phyloP scores from a whole-genome alignment of 768 basidiomycete genomes.

The Gloeophyllum trabeum region DNA sequence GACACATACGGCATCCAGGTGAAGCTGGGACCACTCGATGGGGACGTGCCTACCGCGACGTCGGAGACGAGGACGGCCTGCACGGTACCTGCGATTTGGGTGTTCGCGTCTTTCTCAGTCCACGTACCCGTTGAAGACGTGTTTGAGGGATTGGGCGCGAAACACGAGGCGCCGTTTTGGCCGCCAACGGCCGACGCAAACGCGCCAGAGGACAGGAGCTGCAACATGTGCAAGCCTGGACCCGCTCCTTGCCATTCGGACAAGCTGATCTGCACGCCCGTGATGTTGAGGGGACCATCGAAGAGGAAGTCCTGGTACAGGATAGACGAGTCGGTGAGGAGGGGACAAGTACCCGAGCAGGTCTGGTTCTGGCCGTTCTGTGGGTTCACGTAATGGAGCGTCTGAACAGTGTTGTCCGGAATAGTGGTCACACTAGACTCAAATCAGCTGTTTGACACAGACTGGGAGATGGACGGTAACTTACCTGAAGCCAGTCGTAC shows the following conservation, averaged over 20 bases:
- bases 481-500: slow-evolving; percentile 85
- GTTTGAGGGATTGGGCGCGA: slow-evolving; percentile 65
- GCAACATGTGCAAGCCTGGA: slow-evolving; percentile 83
- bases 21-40: slow-evolving; percentile 59
- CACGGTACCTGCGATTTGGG: slow-evolving; percentile 69
- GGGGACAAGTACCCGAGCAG: slow-evolving; percentile 70
- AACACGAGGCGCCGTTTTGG: slow-evolving; percentile 63
- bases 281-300: slow-evolving; percentile 44
- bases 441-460: too few relatives aligned
- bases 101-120: slow-evolving; percentile 50
- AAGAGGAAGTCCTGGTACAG: slow-evolving; percentile 95
- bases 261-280: slow-evolving; percentile 82
- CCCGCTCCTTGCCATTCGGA: slow-evolving; percentile 63
- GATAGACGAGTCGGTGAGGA: slow-evolving; percentile 65
- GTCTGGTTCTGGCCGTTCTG: slow-evolving; percentile 62
- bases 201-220: slow-evolving; percentile 86
- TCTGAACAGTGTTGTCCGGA: slow-evolving; percentile 78
- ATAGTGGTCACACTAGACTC: slow-evolving; percentile 81
- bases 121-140: slow-evolving; percentile 60
- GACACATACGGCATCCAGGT: slow-evolving; percentile 93
- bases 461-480: slow-evolving; percentile 12
- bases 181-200: slow-evolving; percentile 64
- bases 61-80: slow-evolving; percentile 64
- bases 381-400: slow-evolving; percentile 71
- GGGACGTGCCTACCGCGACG: slow-evolving; percentile 50